Percentiles rank a stretch among this genome's conserved stretches.
Conservation (phyloP, 176 grass and related monocot genomes). For the Rhynchospora tenuis region DNA sequence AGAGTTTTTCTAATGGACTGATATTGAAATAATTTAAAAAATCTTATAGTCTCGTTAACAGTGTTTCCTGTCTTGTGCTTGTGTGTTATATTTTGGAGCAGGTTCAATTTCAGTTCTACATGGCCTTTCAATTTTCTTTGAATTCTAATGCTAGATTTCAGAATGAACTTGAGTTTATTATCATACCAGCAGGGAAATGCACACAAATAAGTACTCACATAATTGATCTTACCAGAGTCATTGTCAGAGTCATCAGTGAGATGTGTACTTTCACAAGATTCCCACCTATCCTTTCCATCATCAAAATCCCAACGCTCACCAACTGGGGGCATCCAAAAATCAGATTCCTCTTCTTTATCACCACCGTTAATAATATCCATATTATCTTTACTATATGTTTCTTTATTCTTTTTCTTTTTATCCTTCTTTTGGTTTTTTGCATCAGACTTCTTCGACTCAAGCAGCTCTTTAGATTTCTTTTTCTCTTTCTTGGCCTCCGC, state of each 20-base stretch:
- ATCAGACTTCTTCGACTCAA: constrained; percentile 25
- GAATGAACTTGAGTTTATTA: background rate
- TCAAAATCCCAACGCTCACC: constrained; percentile 80
- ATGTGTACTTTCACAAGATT: constrained; percentile 26
- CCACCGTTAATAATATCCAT: constrained; percentile 34
- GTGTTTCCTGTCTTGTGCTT: background rate
- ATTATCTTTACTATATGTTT: constrained; percentile 27
- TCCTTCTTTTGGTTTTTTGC: constrained; percentile 35
- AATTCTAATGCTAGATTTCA: background rate
- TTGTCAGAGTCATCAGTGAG: constrained; percentile 24
- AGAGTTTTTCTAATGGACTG: background rate
- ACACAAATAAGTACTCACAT: background rate
- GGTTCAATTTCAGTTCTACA: background rate
- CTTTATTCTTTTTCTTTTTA: constrained; percentile 47
- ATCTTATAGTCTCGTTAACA: background rate
- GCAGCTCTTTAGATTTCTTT: constrained; percentile 32
- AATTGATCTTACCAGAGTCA: constrained; percentile 21
- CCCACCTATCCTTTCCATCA: constrained; percentile 68
- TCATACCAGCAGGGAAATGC: background rate
- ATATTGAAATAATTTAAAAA: background rate
- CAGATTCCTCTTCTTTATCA: constrained; percentile 42
- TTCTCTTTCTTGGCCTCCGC: constrained; percentile 30
- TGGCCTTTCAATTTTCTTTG: background rate
- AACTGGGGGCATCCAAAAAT: constrained; percentile 76
- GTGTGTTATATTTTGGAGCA: background rate